These are phyloP conservation scores for Phytophthora uliginosa DNA, from an alignment of 352 stramenopile species.

Conservation along the genomic window DNA sequence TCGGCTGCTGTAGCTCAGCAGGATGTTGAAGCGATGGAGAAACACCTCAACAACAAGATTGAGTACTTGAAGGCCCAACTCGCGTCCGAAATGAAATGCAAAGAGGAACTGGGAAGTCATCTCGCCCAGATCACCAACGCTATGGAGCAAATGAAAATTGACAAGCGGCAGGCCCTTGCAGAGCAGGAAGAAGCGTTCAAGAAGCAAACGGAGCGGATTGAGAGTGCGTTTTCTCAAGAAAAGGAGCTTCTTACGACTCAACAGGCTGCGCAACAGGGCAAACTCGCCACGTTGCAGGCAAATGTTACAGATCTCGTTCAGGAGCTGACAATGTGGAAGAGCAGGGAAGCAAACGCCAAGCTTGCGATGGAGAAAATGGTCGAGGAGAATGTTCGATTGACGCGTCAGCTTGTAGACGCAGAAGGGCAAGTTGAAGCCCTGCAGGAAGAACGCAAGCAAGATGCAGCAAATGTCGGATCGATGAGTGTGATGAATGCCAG, in stretches of 20 bases:
- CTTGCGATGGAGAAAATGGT: constrained; percentile 81
- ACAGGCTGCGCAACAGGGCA: constrained; percentile 60
- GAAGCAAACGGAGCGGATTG: constrained; percentile 56
- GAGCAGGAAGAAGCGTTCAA: constrained; percentile 76
- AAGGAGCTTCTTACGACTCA: constrained; percentile 59
- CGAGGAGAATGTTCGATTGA: constrained; percentile 74
- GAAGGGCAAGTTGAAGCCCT: constrained; percentile 66
- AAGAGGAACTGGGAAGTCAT: constrained; percentile 81
- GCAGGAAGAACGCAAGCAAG: constrained; percentile 61
- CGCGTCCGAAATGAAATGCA: constrained; percentile 87
- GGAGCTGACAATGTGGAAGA: constrained; percentile 73
- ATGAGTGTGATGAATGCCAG: constrained; percentile 77
- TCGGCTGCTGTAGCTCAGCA: constrained; percentile 23
- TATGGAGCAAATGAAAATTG: constrained; percentile 76
- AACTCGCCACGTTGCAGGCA: constrained; percentile 72
- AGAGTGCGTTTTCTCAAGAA: constrained; percentile 62
- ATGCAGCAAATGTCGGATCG: constrained; percentile 22
- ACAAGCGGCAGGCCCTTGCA: constrained; percentile 56
- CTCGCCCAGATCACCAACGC: constrained; percentile 68
- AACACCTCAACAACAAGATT: constrained; percentile 83
- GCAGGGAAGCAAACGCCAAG: constrained; percentile 71
- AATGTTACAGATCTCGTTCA: constrained; percentile 85
- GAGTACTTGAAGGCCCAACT: constrained; percentile 89
- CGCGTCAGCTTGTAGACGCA: constrained; percentile 71
- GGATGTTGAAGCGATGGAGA: constrained; percentile 68